Percentiles rank a stretch among this genome's conserved stretches.
Conservation (phyloP, 495 filamentous ascomycete genomes). For the Cetradonia linearis region DNA sequence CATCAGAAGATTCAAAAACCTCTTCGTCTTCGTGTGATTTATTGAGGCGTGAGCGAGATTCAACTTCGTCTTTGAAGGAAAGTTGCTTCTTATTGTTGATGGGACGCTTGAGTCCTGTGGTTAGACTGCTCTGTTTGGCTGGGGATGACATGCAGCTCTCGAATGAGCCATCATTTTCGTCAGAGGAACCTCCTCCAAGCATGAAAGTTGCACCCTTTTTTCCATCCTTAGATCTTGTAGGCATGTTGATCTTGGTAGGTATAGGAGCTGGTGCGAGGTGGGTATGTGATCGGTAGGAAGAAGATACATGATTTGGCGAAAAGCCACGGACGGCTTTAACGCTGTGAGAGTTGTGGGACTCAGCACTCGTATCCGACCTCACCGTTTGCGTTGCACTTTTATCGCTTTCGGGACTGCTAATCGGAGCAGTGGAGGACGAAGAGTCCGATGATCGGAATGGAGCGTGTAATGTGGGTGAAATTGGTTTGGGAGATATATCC, state of each 20-base stretch:
- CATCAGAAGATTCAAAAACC: slow-evolving; percentile 63
- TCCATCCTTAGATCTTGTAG: slow-evolving; percentile 41
- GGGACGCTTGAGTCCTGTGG: slow-evolving; percentile 41
- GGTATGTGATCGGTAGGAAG: slow-evolving; percentile 57
- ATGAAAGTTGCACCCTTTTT: slow-evolving; percentile 63
- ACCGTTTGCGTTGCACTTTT: slow-evolving; percentile 34
- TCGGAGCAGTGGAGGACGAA: slow-evolving; percentile 38
- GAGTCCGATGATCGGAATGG: slow-evolving; percentile 44
- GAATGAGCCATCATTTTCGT: slow-evolving; percentile 70
- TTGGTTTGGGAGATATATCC: slow-evolving; percentile 34
- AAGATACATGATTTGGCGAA: slow-evolving; percentile 65
- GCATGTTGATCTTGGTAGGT: slow-evolving; percentile 36
- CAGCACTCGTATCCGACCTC: slow-evolving; percentile 46
- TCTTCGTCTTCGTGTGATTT: slow-evolving; percentile 57
- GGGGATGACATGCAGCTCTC: slow-evolving; percentile 52
- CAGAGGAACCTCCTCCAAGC: slow-evolving; percentile 70
- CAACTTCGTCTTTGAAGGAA: slow-evolving; percentile 73
- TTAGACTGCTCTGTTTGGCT: slow-evolving; percentile 42
- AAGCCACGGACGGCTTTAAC: slow-evolving; percentile 88
- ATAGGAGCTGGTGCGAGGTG: slow-evolving; percentile 38
- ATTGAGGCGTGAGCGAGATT: slow-evolving; percentile 50
- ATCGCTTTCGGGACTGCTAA: slow-evolving; percentile 37
- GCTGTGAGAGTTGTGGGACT: slow-evolving; percentile 55
- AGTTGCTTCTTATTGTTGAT: slow-evolving; percentile 57
- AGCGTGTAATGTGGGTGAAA: slow-evolving; percentile 34